A percentile compares a stretch with the other conserved stretches of the same genome.
These are phyloP conservation scores for Botryosphaeria dothidea DNA, from an alignment of 2,329 filamentous ascomycete species.

Conservation along the genomic window DNA sequence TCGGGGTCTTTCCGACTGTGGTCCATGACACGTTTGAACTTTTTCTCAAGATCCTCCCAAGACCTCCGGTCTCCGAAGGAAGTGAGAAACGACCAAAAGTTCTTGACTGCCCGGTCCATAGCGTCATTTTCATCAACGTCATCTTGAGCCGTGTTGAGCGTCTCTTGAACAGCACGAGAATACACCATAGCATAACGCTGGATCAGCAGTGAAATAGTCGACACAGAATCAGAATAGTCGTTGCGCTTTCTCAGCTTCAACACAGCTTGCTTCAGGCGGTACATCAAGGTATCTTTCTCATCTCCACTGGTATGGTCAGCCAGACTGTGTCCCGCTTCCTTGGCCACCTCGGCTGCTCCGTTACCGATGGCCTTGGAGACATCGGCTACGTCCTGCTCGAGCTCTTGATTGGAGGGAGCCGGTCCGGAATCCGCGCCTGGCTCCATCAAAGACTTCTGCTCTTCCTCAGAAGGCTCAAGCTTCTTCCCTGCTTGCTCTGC, in stretches of 20 bases:
- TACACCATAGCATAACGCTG: slow-evolving; percentile 78
- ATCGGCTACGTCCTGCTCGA: slow-evolving; percentile 52
- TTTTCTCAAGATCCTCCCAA: slow-evolving; percentile 73
- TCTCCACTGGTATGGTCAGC: slow-evolving; percentile 71
- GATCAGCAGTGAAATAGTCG: slow-evolving; percentile 72
- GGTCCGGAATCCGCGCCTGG: slow-evolving; percentile 53
- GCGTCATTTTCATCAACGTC: slow-evolving; percentile 74
- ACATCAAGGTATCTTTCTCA: slow-evolving; percentile 70
- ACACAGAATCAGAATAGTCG: slow-evolving; percentile 86
- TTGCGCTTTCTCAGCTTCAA: slow-evolving; percentile 70
- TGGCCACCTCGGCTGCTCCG: slow-evolving; percentile 47
- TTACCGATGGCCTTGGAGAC: slow-evolving; percentile 48
- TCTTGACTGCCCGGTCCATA: slow-evolving; percentile 72
- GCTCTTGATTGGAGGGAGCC: slow-evolving; percentile 61
- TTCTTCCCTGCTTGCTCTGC: slow-evolving; percentile 73
- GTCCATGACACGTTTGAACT: slow-evolving; percentile 69
- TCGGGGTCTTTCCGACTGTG: slow-evolving; percentile 77
- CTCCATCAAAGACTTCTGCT: slow-evolving; percentile 57
- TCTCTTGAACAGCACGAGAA: slow-evolving; percentile 69
- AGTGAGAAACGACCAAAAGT: slow-evolving; percentile 78
- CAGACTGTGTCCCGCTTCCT: slow-evolving; percentile 69
- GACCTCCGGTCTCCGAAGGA: slow-evolving; percentile 73
- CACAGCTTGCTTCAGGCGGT: slow-evolving; percentile 76
- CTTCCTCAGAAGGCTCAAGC: slow-evolving; percentile 67
- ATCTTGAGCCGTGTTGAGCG: slow-evolving; percentile 65